These are phyloP conservation scores for Ceratocystis smalleyi DNA, from an alignment of 2,329 filamentous ascomycete genomes.

Conservation along the genomic window DNA sequence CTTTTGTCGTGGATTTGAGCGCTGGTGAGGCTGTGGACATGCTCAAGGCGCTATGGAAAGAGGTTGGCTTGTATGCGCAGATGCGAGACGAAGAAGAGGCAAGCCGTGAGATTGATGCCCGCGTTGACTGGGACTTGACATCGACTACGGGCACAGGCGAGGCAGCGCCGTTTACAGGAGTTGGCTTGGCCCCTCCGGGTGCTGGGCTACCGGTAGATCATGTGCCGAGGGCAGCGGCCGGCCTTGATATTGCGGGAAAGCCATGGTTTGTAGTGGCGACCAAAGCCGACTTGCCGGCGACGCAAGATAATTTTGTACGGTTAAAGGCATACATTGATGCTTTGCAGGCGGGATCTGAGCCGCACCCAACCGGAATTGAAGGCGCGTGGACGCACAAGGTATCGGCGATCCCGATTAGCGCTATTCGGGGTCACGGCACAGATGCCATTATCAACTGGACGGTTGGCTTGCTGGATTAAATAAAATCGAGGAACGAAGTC, in stretches of 20 bases:
- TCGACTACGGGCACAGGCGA: conserved; percentile 25
- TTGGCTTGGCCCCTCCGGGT: background rate
- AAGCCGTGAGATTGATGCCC: conserved; percentile 42
- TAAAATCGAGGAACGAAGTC: conserved; percentile 21
- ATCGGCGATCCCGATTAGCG: conserved; percentile 69
- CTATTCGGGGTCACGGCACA: conserved; percentile 73
- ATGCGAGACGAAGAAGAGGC: conserved; percentile 59
- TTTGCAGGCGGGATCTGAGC: conserved; percentile 44
- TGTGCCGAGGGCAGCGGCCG: conserved; percentile 22
- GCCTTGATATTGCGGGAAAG: conserved; percentile 74
- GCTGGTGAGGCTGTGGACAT: conserved; percentile 65
- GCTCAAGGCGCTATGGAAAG: conserved; percentile 71
- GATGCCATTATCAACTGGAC: conserved; percentile 59
- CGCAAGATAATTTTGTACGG: conserved; percentile 57
- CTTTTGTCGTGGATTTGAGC: conserved; percentile 79
- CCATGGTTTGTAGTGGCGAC: conserved; percentile 95
- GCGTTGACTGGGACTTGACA: conserved; percentile 43
- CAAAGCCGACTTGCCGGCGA: conserved; percentile 70
- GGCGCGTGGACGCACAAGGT: conserved; percentile 45
- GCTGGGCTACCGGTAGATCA: conserved; percentile 22
- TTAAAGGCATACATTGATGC: conserved; percentile 55
- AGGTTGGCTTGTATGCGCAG: conserved; percentile 75
- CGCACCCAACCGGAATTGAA: conserved; percentile 57
- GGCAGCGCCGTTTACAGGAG: background rate
- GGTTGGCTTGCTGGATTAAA: conserved; percentile 47